Percentiles rank a stretch among this genome's conserved stretches.
Evolutionary conservation across 768 basidiomycete species (phyloP).

Genomic region (Coprinellus micaceus): DNA sequence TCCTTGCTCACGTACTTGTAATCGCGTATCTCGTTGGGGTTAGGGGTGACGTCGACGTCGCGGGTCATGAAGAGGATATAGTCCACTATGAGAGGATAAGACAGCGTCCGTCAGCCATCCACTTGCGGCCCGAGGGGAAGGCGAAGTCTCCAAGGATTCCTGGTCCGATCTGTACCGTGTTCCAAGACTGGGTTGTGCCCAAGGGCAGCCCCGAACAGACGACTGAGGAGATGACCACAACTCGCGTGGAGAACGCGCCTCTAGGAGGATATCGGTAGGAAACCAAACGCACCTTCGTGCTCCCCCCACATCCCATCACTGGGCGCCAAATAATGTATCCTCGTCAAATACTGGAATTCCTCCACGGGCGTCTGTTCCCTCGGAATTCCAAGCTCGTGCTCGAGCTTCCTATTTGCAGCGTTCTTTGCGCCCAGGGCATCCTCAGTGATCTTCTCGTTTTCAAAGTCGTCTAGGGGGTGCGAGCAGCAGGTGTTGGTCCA

Average conservation of each 20-base stretch:
- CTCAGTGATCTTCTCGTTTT: constrained; percentile 71
- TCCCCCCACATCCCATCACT: constrained; percentile 94
- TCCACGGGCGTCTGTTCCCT: constrained; percentile 70
- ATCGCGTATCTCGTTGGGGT: constrained; percentile 88
- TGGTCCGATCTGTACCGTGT: too few species aligned
- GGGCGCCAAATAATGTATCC: constrained; percentile 97
- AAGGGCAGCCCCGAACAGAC: too few species aligned
- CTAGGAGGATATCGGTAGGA: too few species aligned
- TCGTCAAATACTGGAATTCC: constrained; percentile 89
- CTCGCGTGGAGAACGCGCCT: too few species aligned
- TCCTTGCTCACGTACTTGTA: constrained; percentile 87
- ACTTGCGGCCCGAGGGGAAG: neutral
- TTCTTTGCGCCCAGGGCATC: constrained; percentile 80
- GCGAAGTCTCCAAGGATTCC: neutral
- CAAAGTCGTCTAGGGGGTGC: constrained; percentile 92
- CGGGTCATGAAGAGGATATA: constrained; percentile 95
- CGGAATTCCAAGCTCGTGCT: constrained; percentile 96
- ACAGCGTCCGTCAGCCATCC: neutral
- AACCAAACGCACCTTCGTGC: constrained; percentile 73
- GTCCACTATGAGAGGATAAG: constrained; percentile 62
- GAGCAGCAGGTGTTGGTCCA: constrained; percentile 99
- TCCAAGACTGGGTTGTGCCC: too few species aligned
- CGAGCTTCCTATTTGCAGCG: constrained; percentile 93
- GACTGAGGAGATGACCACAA: too few species aligned
- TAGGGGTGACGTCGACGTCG: constrained; percentile 78